phyloP scores from a whole-genome alignment of 1,284 basidiomycete genomes.

The Pterula multifida region DNA sequence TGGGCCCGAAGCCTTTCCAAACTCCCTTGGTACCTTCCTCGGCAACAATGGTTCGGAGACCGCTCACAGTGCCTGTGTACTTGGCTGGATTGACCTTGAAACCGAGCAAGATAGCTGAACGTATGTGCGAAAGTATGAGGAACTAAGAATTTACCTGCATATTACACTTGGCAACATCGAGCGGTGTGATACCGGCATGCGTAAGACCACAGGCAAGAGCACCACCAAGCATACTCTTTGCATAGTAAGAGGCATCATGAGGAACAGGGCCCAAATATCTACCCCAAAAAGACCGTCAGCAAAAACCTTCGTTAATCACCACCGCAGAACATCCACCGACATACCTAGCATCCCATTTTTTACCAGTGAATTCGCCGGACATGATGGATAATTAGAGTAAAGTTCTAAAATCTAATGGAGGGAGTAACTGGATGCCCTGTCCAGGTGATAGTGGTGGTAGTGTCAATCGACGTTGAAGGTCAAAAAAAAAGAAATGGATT shows the following conservation, averaged over 20 bases:
- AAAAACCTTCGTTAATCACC: background rate
- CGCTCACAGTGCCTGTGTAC: slow-evolving; percentile 65
- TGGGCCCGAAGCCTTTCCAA: slow-evolving; percentile 90
- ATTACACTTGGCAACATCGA: slow-evolving; percentile 95
- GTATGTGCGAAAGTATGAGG: slow-evolving; percentile 16
- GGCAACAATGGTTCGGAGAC: slow-evolving; percentile 65
- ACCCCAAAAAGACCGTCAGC: slow-evolving; percentile 7
- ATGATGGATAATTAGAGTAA: background rate
- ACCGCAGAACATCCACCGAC: slow-evolving; percentile 11
- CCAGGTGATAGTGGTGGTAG: background rate
- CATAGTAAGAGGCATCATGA: slow-evolving; percentile 62
- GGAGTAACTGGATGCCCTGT: background rate
- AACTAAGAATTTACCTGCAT: slow-evolving; percentile 83
- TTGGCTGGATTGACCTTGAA: slow-evolving; percentile 64
- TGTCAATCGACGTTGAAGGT: background rate
- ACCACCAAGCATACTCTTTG: slow-evolving; percentile 83
- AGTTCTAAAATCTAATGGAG: slow-evolving; percentile 4
- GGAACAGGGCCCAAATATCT: slow-evolving; percentile 61
- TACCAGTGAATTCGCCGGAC: slow-evolving; percentile 15
- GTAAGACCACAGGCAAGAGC: slow-evolving; percentile 87
- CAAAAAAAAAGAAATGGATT: background rate
- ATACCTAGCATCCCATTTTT: slow-evolving; percentile 64
- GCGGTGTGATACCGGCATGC: slow-evolving; percentile 86
- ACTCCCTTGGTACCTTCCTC: slow-evolving; percentile 81
- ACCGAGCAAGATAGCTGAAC: slow-evolving; percentile 5